These are phyloP conservation scores for Coemansia sp. DNA, from an alignment of 192 early-diverging fungal genomes.

Conservation along the genomic window DNA sequence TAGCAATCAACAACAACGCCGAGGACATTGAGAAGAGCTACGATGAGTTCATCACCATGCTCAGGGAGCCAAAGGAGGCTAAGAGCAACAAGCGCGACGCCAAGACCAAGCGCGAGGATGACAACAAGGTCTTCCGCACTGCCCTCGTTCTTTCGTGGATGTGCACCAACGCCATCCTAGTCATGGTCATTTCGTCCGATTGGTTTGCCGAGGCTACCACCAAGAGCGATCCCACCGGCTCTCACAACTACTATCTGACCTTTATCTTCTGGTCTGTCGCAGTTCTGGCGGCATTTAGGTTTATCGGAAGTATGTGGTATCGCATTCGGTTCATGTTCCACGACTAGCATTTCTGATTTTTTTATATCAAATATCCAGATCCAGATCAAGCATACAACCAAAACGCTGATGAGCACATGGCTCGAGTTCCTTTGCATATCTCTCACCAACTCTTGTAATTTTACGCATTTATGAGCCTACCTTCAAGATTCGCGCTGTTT, in stretches of 20 bases:
- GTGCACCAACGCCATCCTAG: slow-evolving; percentile 77
- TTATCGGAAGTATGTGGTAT: slow-evolving; percentile 76
- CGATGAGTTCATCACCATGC: slow-evolving; percentile 70
- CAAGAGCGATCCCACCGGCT: slow-evolving; percentile 36
- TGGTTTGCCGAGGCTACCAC: slow-evolving; percentile 52
- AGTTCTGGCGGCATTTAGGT: slow-evolving; percentile 70
- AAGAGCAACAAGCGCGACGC: slow-evolving; percentile 60
- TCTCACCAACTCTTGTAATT: background rate
- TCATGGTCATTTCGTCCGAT: slow-evolving; percentile 68
- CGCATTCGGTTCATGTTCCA: slow-evolving; percentile 61
- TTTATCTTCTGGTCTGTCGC: slow-evolving; percentile 90
- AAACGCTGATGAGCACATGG: too few relatives aligned
- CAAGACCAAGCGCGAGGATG: slow-evolving; percentile 87
- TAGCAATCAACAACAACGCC: slow-evolving; percentile 74
- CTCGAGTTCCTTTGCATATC: background rate
- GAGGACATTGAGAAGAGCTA: slow-evolving; percentile 85
- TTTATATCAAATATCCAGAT: background rate
- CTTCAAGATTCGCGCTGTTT: slow-evolving; percentile 9
- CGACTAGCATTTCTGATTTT: slow-evolving; percentile 15
- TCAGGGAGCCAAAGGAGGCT: slow-evolving; percentile 55
- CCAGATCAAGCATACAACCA: background rate
- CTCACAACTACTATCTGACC: slow-evolving; percentile 75
- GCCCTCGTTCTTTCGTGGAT: slow-evolving; percentile 82
- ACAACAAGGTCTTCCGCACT: slow-evolving; percentile 89
- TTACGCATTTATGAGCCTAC: slow-evolving; percentile 7